Conservation (phyloP, 768 basidiomycete genomes). For the Russula lepida region DNA sequence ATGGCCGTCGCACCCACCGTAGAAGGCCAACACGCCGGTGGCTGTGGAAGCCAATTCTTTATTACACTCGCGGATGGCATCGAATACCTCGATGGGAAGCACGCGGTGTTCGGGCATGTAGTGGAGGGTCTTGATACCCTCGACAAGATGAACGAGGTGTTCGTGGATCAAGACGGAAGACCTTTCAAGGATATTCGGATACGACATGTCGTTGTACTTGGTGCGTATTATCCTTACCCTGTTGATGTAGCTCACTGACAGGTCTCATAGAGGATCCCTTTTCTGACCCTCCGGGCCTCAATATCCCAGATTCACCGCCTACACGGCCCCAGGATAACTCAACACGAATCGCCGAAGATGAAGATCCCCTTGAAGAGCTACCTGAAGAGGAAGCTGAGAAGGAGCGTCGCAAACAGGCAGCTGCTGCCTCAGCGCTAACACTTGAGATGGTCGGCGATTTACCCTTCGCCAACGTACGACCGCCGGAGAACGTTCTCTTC, state of each 20-base stretch:
- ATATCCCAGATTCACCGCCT: slow-evolving; percentile 68
- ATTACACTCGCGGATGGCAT: slow-evolving; percentile 85
- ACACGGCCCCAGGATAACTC: slow-evolving; percentile 76
- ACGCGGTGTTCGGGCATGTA: slow-evolving; percentile 92
- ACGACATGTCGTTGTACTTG: slow-evolving; percentile 90
- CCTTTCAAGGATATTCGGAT: slow-evolving; percentile 94
- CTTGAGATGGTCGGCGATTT: slow-evolving; percentile 99
- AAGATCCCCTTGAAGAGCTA: slow-evolving; percentile 74
- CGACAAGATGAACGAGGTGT: slow-evolving; percentile 88
- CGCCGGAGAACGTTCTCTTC: slow-evolving; percentile 96
- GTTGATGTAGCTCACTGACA: neutral
- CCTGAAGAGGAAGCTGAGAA: slow-evolving; percentile 84
- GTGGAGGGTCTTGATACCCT: slow-evolving; percentile 91
- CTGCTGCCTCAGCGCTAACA: slow-evolving; percentile 87
- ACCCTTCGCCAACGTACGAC: slow-evolving; percentile 95
- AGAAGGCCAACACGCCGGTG: slow-evolving; percentile 49
- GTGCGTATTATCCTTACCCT: slow-evolving; percentile 36
- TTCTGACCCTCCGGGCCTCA: slow-evolving; percentile 72
- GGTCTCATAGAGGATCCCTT: slow-evolving; percentile 78
- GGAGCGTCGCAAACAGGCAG: slow-evolving; percentile 76
- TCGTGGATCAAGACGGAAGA: slow-evolving; percentile 77
- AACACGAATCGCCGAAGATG: slow-evolving; percentile 90
- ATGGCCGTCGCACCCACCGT: slow-evolving; percentile 93
- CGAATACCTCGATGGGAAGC: slow-evolving; percentile 88
- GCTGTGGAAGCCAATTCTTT: slow-evolving; percentile 95